Base-by-base conservation (phyloP, 1,284 basidiomycete genomes). In the Malassezia restricta region DNA sequence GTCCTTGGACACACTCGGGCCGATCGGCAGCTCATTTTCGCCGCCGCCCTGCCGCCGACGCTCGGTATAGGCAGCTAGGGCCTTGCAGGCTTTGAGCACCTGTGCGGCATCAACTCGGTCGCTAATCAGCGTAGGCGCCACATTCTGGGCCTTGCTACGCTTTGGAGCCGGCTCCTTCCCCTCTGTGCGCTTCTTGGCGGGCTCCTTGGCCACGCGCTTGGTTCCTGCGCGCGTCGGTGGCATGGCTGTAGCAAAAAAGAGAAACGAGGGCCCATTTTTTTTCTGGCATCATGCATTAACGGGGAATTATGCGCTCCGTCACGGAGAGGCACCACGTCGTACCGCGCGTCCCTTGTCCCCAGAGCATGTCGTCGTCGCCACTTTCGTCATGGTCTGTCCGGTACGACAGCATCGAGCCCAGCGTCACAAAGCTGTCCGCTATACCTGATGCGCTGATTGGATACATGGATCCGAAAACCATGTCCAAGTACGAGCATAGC, bases 81-180 rank as follows among this genome's bases (percentile, higher is more conserved):
- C 69, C 15, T 59, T 50, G 48, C 65, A 61, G 1, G 69, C 69
- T 51, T 68, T 66, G 12, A 63, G 53, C 7, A 57, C 63, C 38
- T 72, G 69, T 4, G 49, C 42, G 0, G 45, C 27, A 40, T 65
- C 59, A 17, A 71, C 56, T 42, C 62, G 62, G 43, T 49, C 47
- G 29, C 56, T 54, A 39, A 54, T 54, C 39, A 41, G 8, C 32
- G 12, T 17, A 2, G 29, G 35, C 37, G 17, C 12, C 29, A 35
- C 14, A 5, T 24, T 11, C 32, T 38, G 14, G n/a, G 30, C 5
- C 12, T 35, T 35, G 5, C 20, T 24, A 4, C 20, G 20, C 20
- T 24, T 24, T 24, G 20, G 20, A 24, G 20, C 20, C 20, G 20
- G 20, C 20, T 24, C 20, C 20, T 24, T 24, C 20, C n/a, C 40